phyloP scores from a whole-genome alignment of 2,329 filamentous ascomycete species.

The Ceratocystis variospora region DNA sequence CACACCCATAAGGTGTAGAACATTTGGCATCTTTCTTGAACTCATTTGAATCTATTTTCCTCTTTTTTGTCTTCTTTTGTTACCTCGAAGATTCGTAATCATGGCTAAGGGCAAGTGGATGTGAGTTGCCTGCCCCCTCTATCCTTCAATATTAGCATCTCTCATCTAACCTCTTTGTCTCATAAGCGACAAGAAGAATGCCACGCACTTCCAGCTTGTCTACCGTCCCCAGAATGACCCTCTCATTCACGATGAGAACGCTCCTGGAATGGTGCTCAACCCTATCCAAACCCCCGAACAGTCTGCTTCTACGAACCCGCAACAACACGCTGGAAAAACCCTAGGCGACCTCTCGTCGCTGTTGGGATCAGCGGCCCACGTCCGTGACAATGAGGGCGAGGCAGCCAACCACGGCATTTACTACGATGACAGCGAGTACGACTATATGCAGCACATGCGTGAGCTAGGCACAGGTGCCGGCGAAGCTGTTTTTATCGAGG shows the following conservation, averaged over 20 bases:
- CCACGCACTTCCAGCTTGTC: constrained; percentile 85
- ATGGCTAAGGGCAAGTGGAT: constrained; percentile 69
- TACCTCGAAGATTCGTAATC: constrained; percentile 27
- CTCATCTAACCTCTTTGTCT: constrained; percentile 19
- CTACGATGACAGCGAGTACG: constrained; percentile 89
- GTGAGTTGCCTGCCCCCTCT: constrained; percentile 24
- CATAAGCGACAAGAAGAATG: constrained; percentile 65
- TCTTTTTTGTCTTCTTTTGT: background rate
- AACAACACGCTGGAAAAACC: constrained; percentile 34
- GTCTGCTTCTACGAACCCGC: constrained; percentile 29
- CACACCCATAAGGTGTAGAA: too few species aligned
- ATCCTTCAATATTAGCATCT: background rate
- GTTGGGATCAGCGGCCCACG: constrained; percentile 52
- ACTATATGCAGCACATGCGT: constrained; percentile 98
- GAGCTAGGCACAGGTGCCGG: constrained; percentile 59
- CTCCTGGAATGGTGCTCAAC: constrained; percentile 82
- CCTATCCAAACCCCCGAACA: constrained; percentile 35
- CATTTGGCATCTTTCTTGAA: too few species aligned
- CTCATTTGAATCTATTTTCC: background rate
- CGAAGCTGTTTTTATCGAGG: constrained; percentile 71
- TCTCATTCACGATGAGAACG: constrained; percentile 80
- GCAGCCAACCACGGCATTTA: constrained; percentile 88
- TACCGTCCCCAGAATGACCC: constrained; percentile 96
- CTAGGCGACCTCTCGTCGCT: constrained; percentile 64
- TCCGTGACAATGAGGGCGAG: constrained; percentile 87